phyloP scores from a whole-genome alignment of 2,329 filamentous ascomycete genomes.

The Diplodia corticola region DNA sequence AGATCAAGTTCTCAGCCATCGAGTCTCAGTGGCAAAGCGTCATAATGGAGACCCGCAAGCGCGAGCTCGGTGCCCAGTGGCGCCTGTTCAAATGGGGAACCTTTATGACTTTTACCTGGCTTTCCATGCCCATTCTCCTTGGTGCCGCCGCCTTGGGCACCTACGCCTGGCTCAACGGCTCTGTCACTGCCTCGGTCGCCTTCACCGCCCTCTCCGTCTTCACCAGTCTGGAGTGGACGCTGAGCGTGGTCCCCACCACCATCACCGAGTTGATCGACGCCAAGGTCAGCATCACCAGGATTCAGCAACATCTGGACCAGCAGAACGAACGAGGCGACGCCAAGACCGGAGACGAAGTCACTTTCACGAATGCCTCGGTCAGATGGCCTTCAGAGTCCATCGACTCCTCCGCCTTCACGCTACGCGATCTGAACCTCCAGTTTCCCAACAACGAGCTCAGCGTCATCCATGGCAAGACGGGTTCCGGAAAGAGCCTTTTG shows the following conservation, averaged over 20 bases:
- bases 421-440: conserved; percentile 63
- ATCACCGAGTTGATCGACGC: conserved; percentile 71
- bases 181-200: conserved; percentile 69
- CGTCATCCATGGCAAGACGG: conserved; percentile 74
- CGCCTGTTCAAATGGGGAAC: conserved; percentile 65
- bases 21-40: conserved; percentile 75
- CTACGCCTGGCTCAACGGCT: conserved; percentile 64
- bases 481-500: conserved; percentile 74
- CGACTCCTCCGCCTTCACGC: conserved; percentile 57
- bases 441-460: conserved; percentile 71
- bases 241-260: conserved; percentile 71
- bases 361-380: conserved; percentile 67
- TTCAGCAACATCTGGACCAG: conserved; percentile 68
- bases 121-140: conserved; percentile 70
- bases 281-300: conserved; percentile 69
- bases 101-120: conserved; percentile 43
- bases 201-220: conserved; percentile 78
- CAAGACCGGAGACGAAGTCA: conserved; percentile 60
- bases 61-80: conserved; percentile 68
- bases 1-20: conserved; percentile 80
- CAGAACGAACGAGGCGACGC: conserved; percentile 61
- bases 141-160: conserved; percentile 69
- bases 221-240: conserved; percentile 67
- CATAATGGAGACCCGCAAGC: conserved; percentile 64
- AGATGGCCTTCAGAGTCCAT: conserved; percentile 70